Evolutionary conservation across 805 yeast species (phyloP).

Genomic region (Blastobotrys muscicola): DNA sequence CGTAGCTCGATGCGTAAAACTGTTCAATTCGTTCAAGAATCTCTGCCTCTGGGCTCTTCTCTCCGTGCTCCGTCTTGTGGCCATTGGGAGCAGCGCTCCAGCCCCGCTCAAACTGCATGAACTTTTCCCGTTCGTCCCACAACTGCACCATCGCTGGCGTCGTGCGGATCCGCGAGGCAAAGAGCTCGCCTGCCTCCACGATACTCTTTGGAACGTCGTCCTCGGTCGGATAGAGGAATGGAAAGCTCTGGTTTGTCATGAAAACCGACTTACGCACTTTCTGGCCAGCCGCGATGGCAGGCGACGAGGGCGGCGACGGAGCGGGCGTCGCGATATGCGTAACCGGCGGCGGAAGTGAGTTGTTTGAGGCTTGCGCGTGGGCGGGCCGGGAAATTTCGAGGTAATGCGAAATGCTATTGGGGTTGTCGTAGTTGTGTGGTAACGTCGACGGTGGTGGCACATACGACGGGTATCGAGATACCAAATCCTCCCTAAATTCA

Average conservation of each 20-base stretch:
- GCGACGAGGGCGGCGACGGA: slow-evolving; percentile 68
- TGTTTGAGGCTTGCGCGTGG: slow-evolving; percentile 34
- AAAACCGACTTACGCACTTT: slow-evolving; percentile 31
- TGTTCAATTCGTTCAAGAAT: slow-evolving; percentile 48
- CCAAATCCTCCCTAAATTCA: slow-evolving; percentile 65
- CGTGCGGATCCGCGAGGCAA: slow-evolving; percentile 51
- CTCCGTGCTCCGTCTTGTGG: slow-evolving; percentile 12
- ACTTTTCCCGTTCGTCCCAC: slow-evolving; percentile 59
- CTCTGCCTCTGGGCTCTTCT: slow-evolving; percentile 1
- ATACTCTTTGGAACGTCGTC: slow-evolving; percentile 60
- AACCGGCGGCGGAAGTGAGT: slow-evolving; percentile 42
- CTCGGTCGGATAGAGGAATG: slow-evolving; percentile 51
- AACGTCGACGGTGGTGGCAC: slow-evolving; percentile 41
- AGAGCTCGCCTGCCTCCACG: slow-evolving; percentile 65
- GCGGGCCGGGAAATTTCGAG: slow-evolving; percentile 49
- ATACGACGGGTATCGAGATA: slow-evolving; percentile 66
- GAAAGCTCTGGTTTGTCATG: slow-evolving; percentile 59
- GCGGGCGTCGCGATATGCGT: slow-evolving; percentile 80
- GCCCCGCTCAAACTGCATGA: slow-evolving; percentile 68
- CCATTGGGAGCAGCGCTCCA: slow-evolving; percentile 29
- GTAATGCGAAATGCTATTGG: slow-evolving; percentile 49
- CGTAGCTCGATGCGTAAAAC: slow-evolving; percentile 45
- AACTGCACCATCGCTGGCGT: slow-evolving; percentile 62
- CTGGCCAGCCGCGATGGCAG: slow-evolving; percentile 29
- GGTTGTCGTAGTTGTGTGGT: slow-evolving; percentile 38